A percentile compares a stretch with the other conserved stretches of the same genome.
phyloP scores from a whole-genome alignment of 495 filamentous ascomycete genomes.

The Penicillium bialowiezense region DNA sequence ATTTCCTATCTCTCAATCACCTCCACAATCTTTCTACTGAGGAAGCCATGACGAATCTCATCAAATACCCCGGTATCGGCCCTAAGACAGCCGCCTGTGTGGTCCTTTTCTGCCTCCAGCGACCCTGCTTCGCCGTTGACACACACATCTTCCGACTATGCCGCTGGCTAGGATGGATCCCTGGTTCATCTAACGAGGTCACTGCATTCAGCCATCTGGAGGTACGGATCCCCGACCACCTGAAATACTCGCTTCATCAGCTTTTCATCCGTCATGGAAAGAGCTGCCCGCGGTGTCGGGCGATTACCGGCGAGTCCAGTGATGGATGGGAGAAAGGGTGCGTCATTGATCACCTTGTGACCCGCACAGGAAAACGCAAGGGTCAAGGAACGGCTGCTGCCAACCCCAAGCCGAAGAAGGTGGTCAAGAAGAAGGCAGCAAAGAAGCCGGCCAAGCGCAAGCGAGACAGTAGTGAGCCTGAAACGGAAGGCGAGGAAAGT shows the following conservation, averaged over 20 bases:
- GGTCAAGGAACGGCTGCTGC: neutral
- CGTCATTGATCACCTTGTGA: constrained; percentile 51
- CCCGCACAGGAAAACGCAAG: constrained; percentile 38
- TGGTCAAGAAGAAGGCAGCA: neutral
- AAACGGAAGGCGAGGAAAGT: neutral
- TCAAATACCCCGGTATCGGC: constrained; percentile 79
- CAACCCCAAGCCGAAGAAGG: neutral
- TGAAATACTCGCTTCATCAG: constrained; percentile 88
- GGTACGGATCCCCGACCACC: constrained; percentile 71
- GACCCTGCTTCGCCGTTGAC: constrained; percentile 80
- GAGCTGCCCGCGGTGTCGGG: constrained; percentile 72
- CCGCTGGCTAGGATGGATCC: constrained; percentile 85
- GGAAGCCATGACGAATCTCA: constrained; percentile 69
- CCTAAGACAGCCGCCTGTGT: constrained; percentile 91
- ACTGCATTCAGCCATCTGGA: constrained; percentile 80
- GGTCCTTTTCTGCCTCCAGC: constrained; percentile 72
- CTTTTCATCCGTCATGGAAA: constrained; percentile 86
- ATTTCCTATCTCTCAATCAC: constrained; percentile 72
- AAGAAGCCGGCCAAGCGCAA: neutral
- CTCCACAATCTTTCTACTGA: constrained; percentile 64
- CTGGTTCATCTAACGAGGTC: constrained; percentile 54
- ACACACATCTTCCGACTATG: constrained; percentile 81
- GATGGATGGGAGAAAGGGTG: constrained; percentile 48
- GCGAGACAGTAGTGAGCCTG: neutral
- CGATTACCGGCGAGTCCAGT: constrained; percentile 44